A percentile compares a stretch with the other conserved stretches of the same genome.
Evolutionary conservation across 73 alveolate species (phyloP).

Genomic region (Tetrahymena elliotti): DNA sequence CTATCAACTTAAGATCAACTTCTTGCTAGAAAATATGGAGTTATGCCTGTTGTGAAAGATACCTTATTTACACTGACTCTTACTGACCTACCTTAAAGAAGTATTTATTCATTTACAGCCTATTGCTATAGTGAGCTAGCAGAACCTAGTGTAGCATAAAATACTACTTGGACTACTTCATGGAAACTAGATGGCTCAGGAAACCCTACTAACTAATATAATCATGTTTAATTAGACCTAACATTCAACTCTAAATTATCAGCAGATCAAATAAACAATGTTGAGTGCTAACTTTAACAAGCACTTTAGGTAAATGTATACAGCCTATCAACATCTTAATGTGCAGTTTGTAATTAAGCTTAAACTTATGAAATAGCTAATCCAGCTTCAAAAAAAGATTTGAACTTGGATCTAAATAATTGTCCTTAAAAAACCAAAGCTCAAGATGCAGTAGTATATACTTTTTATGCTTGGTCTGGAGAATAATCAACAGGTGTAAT

Average conservation of each 20-base stretch:
- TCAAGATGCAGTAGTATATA: background rate
- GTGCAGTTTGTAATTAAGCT: background rate
- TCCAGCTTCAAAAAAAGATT: background rate
- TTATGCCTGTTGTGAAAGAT: background rate
- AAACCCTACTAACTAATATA: background rate
- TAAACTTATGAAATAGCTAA: background rate
- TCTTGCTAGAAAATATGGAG: background rate
- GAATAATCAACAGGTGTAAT: background rate
- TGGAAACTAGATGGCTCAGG: background rate
- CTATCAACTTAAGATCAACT: background rate
- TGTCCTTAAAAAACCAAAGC: background rate
- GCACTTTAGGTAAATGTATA: background rate
- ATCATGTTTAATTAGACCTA: background rate
- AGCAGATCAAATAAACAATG: background rate
- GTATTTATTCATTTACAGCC: background rate
- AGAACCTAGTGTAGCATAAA: background rate
- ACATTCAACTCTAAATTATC: background rate
- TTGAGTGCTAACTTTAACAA: background rate
- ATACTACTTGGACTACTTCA: background rate
- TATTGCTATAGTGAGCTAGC: background rate
- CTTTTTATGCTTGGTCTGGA: background rate
- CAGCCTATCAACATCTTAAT: background rate
- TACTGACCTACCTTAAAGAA: background rate
- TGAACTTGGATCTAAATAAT: background rate
- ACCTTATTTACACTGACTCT: background rate